These are phyloP conservation scores for Ophiostoma australiae DNA, from an alignment of 2,329 filamentous ascomycete species.

Conservation along the genomic window DNA sequence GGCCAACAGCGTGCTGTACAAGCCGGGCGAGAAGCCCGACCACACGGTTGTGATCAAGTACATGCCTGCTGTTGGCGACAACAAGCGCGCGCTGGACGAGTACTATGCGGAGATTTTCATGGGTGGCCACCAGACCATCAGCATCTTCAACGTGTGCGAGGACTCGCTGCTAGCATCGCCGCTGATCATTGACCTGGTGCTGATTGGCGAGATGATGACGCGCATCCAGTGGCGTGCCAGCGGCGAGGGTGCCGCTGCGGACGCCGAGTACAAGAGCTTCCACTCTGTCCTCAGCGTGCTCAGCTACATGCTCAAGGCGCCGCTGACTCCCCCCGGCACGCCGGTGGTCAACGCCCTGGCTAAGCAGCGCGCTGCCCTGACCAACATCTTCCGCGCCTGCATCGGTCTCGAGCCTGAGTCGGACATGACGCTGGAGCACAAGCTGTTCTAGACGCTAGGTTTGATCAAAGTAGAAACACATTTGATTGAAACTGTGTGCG, in stretches of 20 bases:
- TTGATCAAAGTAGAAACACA: neutral
- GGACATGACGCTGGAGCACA: constrained; percentile 99
- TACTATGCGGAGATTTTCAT: constrained; percentile 99
- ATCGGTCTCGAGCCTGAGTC: constrained; percentile 95
- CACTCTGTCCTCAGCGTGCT: constrained; percentile 95
- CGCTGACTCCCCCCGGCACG: constrained; percentile 86
- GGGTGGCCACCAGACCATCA: constrained; percentile 97
- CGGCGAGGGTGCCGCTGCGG: constrained; percentile 43
- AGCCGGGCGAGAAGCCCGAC: constrained; percentile 88
- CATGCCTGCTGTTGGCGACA: constrained; percentile 97
- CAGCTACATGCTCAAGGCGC: constrained; percentile 98
- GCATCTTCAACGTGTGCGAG: constrained; percentile 97
- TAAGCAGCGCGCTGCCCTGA: constrained; percentile 91
- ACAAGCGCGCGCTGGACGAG: constrained; percentile 97
- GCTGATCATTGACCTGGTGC: constrained; percentile 91
- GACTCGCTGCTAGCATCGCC: constrained; percentile 94
- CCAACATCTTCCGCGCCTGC: constrained; percentile 98
- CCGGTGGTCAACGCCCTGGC: constrained; percentile 92
- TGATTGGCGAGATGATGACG: constrained; percentile 97
- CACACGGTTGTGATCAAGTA: constrained; percentile 99
- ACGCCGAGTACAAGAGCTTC: constrained; percentile 79
- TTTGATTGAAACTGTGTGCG: neutral
- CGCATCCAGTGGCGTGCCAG: constrained; percentile 84
- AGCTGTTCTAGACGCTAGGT: constrained; percentile 63
- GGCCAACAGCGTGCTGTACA: constrained; percentile 87